Base-by-base conservation (phyloP, 176 grass and related monocot species). In the Raddia distichophylla region DNA sequence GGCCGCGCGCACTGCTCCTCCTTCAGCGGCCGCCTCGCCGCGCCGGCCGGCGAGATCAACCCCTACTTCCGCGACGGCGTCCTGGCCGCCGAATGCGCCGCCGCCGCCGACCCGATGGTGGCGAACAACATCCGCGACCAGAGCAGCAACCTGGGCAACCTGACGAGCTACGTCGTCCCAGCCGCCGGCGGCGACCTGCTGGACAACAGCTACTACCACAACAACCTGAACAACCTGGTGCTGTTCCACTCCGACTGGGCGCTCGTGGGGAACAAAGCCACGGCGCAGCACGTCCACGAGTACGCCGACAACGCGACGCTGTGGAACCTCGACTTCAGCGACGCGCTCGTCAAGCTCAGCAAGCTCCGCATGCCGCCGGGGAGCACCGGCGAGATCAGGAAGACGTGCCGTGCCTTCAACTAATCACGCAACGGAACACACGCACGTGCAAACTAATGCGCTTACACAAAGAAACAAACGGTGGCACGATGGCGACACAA, bases 1-100 rank as follows among this genome's bases (percentile, higher is more conserved):
- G 90, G 90, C 74, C 40, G 56, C 8, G 82, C 62, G 45, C 93
- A 93, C 69, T 97, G 93, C 78, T 83, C 84, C 0, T 87, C 85
- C 75, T 78, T 93, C 13, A 11, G 9, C 3, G 50, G 10, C 14
- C 13, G 64, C 64, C 64, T 32, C 19, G 0, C 12, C 12, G 51
- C 51, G 11, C n/a, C 52, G 12, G 0, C 6, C 3, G 0, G 18
- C 13, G 14, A 81, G 53, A 70, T 81, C 66, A 70, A 47, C 66
- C 2, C 53, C 0, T 2, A 11, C 20, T 81, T 56, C 50, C 63
- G 35, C 7, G 76, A 79, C 76, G 10, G 5, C 35, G 50, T 80
- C 64, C 35, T 68, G 0, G 5, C 0, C 35, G 27, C 19, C 5
- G n/a, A 13, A 19, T 71, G 19, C 10, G 2, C 5, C 5, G 4